Conservation (phyloP, 2,329 filamentous ascomycete species). For the Botrytis galanthina region DNA sequence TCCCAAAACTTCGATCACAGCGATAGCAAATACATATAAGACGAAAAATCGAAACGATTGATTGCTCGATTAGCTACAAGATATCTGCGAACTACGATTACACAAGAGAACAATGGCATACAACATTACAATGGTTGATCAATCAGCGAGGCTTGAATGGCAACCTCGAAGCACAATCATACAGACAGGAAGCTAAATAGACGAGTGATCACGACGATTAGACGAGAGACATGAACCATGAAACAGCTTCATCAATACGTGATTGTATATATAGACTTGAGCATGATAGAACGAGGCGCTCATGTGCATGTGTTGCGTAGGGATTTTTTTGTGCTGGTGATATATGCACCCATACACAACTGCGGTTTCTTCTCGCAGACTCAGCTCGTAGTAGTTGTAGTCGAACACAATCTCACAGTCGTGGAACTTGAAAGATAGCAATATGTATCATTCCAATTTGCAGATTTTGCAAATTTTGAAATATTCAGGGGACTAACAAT, state of each 20-base stretch:
- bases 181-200: not conserved
- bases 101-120: not conserved
- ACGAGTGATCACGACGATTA: not conserved
- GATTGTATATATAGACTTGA: not conserved
- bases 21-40: not conserved
- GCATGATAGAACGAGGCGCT: not conserved
- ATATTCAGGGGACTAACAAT: not conserved
- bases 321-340: not conserved
- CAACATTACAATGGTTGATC: not conserved
- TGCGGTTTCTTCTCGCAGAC: not conserved
- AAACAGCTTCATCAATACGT: not conserved
- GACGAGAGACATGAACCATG: not conserved
- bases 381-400: rapidly evolving
- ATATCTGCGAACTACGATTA: not conserved
- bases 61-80: no score
- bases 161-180: not conserved
- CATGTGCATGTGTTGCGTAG: not conserved
- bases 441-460: not conserved
- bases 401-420: not conserved
- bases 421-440: not conserved
- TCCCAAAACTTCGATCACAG: not conserved
- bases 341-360: not conserved
- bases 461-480: not conserved
- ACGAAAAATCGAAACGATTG: no score
- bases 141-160: not conserved